Evolutionary conservation across 306 rosid species (phyloP).

Genomic region (Glycine soja): DNA sequence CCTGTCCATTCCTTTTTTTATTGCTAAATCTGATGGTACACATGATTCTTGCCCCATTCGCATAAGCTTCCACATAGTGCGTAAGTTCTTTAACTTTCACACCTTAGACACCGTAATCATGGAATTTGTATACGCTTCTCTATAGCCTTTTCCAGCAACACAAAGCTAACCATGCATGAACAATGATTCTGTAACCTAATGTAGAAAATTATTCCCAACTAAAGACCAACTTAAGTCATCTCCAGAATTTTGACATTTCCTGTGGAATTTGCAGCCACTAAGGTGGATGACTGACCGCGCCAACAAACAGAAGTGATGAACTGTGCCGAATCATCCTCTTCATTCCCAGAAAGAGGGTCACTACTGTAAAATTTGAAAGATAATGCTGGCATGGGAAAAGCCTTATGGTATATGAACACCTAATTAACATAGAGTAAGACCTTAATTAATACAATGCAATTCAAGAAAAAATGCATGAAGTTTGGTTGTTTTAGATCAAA

Average conservation of each 20-base stretch:
- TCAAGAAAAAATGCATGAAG: not conserved
- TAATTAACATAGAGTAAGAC: slow-evolving; percentile 47
- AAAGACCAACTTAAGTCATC: slow-evolving; percentile 60
- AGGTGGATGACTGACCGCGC: slow-evolving; percentile 80
- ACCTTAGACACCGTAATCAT: too few species aligned
- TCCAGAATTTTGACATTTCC: slow-evolving; percentile 87
- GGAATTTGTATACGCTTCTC: slow-evolving; percentile 31
- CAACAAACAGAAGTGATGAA: slow-evolving; percentile 87
- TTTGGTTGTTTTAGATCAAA: not conserved
- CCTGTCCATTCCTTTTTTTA: too few species aligned
- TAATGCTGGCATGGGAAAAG: slow-evolving; percentile 87
- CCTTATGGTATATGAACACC: slow-evolving; percentile 89
- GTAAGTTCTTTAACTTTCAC: too few species aligned
- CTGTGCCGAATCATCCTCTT: slow-evolving; percentile 65
- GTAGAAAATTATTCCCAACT: too few species aligned
- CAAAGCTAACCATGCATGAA: not conserved
- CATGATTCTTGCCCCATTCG: too few species aligned
- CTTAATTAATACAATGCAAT: slow-evolving; percentile 10
- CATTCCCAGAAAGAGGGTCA: slow-evolving; percentile 66
- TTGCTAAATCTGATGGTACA: too few species aligned
- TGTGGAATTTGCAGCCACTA: slow-evolving; percentile 83
- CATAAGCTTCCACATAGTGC: too few species aligned
- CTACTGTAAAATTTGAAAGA: slow-evolving; percentile 71
- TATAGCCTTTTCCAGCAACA: slow-evolving; percentile 34
- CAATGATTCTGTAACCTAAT: not conserved